phyloP scores from a whole-genome alignment of 2,329 filamentous ascomycete species.

The Lasiodiplodia sp. region DNA sequence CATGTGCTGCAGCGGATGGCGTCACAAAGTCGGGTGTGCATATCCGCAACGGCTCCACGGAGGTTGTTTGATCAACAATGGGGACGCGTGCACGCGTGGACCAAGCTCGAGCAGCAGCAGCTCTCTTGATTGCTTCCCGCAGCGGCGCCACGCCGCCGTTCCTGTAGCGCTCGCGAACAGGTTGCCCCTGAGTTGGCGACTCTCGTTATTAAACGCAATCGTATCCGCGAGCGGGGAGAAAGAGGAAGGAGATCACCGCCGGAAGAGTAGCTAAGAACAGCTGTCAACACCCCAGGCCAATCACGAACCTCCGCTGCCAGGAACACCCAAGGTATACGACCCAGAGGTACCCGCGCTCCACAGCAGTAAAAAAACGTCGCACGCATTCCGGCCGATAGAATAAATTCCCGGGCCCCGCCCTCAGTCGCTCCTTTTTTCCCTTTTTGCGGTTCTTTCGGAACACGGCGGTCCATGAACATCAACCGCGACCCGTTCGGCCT shows the following conservation, averaged over 20 bases:
- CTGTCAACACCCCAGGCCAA: conserved; percentile 27
- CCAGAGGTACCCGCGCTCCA: conserved; percentile 12
- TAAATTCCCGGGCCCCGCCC: conserved; percentile 20
- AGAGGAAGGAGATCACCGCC: conserved; percentile 24
- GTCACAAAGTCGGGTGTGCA: background rate
- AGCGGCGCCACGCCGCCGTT: conserved; percentile 3
- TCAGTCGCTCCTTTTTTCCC: conserved; percentile 19
- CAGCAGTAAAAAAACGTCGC: background rate
- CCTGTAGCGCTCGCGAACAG: background rate
- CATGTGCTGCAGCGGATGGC: background rate
- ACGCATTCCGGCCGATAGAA: conserved; percentile 7
- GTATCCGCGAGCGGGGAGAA: conserved; percentile 22
- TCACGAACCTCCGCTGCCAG: background rate
- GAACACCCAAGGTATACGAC: conserved; percentile 5
- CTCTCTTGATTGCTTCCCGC: conserved; percentile 1
- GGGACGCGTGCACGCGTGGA: conserved; percentile 11
- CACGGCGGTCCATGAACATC: conserved; percentile 31
- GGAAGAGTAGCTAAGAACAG: conserved; percentile 5
- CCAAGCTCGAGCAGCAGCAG: conserved; percentile 23
- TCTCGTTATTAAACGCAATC: background rate
- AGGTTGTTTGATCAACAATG: conserved; percentile 17
- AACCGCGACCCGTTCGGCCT: conserved; percentile 56
- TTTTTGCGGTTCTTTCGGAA: background rate
- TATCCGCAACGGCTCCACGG: conserved; percentile 10
- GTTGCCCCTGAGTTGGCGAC: conserved; percentile 5